Evolutionary conservation across 202 grass and related monocot genomes (phyloP).

Genomic region (Zoysia matrella): DNA sequence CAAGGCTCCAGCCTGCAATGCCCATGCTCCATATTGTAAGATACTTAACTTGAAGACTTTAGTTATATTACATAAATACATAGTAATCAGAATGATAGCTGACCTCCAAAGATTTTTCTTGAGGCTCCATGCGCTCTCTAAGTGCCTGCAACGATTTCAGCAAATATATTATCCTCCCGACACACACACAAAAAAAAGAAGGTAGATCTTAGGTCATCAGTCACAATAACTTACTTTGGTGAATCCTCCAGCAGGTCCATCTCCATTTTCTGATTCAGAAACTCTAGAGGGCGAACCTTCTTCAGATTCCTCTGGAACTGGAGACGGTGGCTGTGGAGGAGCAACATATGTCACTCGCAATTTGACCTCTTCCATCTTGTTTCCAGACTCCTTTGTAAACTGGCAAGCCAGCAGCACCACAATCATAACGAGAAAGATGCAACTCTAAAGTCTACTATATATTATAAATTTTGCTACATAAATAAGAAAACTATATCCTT

Average conservation of each 20-base stretch:
- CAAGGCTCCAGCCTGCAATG: constrained; percentile 65
- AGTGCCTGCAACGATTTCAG: constrained; percentile 50
- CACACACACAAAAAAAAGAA: neutral
- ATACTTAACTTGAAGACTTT: constrained; percentile 6
- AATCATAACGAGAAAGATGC: constrained; percentile 17
- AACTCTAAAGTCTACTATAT: constrained; percentile 20
- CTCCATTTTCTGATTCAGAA: constrained; percentile 64
- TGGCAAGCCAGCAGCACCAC: constrained; percentile 43
- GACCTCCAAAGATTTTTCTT: too few relatives aligned
- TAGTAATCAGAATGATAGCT: neutral
- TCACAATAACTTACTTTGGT: constrained; percentile 67
- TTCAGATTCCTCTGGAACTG: too few relatives aligned
- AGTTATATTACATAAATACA: neutral
- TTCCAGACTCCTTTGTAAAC: constrained; percentile 44
- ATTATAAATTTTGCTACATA: neutral
- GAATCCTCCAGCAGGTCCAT: constrained; percentile 54
- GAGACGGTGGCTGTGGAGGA: too few relatives aligned
- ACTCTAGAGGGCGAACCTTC: constrained; percentile 62
- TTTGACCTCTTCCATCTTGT: too few relatives aligned
- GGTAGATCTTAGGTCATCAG: constrained; percentile 23
- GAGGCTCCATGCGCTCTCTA: constrained; percentile 48
- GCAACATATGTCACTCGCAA: too few relatives aligned
- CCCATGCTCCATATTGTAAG: constrained; percentile 31
- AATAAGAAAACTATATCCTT: neutral
- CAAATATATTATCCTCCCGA: constrained; percentile 14